Conservation (phyloP, 352 stramenopile species). For the Phytophthora tubulina region DNA sequence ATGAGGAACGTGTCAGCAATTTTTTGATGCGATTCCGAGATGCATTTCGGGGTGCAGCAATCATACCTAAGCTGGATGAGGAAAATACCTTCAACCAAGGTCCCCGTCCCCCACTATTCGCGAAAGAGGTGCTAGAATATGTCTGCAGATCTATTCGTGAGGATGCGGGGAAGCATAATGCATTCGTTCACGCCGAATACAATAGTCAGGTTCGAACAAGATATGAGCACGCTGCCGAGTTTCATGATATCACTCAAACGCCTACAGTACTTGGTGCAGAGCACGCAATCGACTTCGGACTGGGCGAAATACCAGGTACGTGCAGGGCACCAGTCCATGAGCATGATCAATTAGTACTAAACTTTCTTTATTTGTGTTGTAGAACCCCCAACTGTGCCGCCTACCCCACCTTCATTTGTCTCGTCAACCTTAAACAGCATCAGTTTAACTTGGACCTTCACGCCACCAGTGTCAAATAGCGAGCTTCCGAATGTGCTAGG, state of each 20-base stretch:
- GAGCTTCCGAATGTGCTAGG: constrained; percentile 64
- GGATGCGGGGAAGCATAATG: constrained; percentile 59
- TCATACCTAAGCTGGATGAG: constrained; percentile 35
- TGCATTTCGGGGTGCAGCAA: constrained; percentile 65
- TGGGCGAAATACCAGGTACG: constrained; percentile 55
- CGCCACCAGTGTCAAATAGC: constrained; percentile 1
- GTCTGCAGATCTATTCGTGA: constrained; percentile 43
- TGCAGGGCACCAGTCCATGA: not conserved
- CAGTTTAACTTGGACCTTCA: constrained; percentile 51
- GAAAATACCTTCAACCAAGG: constrained; percentile 30
- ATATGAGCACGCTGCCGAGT: constrained; percentile 64
- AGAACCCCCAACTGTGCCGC: constrained; percentile 48
- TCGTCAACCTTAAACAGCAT: constrained; percentile 59
- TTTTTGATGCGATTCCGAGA: constrained; percentile 72
- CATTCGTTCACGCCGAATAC: constrained; percentile 55
- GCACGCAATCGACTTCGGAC: constrained; percentile 44
- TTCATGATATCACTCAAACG: constrained; percentile 69
- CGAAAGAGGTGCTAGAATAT: constrained; percentile 52
- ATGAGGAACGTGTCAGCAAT: constrained; percentile 59
- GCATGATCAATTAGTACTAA: not conserved
- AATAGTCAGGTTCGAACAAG: constrained; percentile 64
- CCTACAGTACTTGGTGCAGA: constrained; percentile 46
- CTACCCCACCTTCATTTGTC: constrained; percentile 43
- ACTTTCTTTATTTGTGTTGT: constrained; percentile 1
- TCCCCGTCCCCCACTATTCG: constrained; percentile 32